phyloP scores from a whole-genome alignment of 306 rosid species.

The Spatholobus suberectus region DNA sequence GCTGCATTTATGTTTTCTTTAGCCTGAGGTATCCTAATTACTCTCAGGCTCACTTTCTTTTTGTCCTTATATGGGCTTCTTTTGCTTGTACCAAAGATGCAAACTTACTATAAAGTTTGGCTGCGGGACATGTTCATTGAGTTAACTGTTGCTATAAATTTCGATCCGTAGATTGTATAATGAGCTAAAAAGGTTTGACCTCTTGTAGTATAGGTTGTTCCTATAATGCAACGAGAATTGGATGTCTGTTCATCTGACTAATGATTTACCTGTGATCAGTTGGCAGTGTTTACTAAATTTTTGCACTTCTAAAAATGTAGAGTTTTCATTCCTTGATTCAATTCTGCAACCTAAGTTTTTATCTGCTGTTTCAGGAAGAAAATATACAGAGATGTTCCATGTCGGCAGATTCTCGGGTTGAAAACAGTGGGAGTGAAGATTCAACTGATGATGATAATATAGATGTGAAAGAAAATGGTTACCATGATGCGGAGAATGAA shows the following conservation, averaged over 20 bases:
- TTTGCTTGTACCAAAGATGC: not conserved
- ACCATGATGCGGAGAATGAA: conserved; percentile 95
- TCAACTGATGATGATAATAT: conserved; percentile 85
- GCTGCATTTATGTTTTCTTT: conserved; percentile 14
- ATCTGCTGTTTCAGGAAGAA: conserved; percentile 76
- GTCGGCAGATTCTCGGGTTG: conserved; percentile 95
- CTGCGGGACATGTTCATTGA: not conserved
- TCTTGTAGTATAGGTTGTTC: not conserved
- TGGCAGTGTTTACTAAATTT: not conserved
- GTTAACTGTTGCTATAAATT: conserved; percentile 4
- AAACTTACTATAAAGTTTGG: not conserved
- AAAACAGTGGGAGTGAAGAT: conserved; percentile 87
- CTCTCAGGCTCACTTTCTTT: not conserved
- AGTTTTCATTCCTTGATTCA: not conserved
- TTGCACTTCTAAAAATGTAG: not conserved
- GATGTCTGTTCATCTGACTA: not conserved
- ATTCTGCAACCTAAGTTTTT: conserved; percentile 10
- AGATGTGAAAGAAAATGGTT: conserved; percentile 87
- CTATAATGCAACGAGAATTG: not conserved
- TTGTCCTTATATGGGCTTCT: not conserved
- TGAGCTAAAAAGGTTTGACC: conserved; percentile 4
- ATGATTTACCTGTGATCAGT: not conserved
- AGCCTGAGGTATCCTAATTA: conserved; percentile 8
- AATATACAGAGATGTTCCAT: conserved; percentile 90
- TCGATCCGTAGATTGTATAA: not conserved